Percentiles rank a stretch among this genome's conserved stretches.
Conservation (phyloP, 495 filamentous ascomycete species). For the Penicillium chermesinum region DNA sequence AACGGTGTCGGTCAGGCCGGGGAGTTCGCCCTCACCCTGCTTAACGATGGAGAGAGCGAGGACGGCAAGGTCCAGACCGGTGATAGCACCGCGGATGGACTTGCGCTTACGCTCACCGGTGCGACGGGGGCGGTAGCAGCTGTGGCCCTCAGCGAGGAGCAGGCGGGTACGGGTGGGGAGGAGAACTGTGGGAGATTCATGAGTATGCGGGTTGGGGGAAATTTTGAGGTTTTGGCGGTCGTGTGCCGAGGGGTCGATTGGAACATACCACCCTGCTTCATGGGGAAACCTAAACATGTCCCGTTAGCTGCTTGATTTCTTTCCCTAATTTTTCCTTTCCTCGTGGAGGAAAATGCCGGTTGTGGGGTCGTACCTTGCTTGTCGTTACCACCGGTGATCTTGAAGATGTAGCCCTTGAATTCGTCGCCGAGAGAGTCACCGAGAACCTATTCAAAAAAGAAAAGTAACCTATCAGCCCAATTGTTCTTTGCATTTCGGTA, state of each 20-base stretch:
- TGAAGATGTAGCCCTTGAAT: slow-evolving; percentile 89
- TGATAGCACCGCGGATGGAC: slow-evolving; percentile 90
- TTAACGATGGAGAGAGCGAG: slow-evolving; percentile 92
- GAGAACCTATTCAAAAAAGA: slow-evolving; percentile 41
- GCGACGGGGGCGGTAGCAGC: slow-evolving; percentile 96
- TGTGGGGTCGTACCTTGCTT: slow-evolving; percentile 67
- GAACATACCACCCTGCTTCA: slow-evolving; percentile 91
- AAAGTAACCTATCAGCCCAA: slow-evolving; percentile 37
- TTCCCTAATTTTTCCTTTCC: background rate
- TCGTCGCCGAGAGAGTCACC: slow-evolving; percentile 94
- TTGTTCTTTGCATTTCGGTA: slow-evolving; percentile 17
- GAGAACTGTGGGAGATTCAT: slow-evolving; percentile 48
- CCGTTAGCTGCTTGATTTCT: slow-evolving; percentile 23
- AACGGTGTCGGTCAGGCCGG: slow-evolving; percentile 92
- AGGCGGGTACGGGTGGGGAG: slow-evolving; percentile 96
- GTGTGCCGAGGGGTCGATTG: slow-evolving; percentile 8
- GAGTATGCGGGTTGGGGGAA: slow-evolving; percentile 21
- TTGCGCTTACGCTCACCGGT: slow-evolving; percentile 98
- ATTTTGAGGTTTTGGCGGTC: slow-evolving; percentile 10
- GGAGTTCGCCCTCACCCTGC: slow-evolving; percentile 90
- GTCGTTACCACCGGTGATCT: slow-evolving; percentile 99
- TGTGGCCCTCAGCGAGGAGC: slow-evolving; percentile 77
- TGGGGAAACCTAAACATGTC: slow-evolving; percentile 70
- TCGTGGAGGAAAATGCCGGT: background rate
- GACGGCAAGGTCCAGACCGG: slow-evolving; percentile 88